phyloP scores from a whole-genome alignment of 148 eudicot genomes.

The Polygonum maritimum region DNA sequence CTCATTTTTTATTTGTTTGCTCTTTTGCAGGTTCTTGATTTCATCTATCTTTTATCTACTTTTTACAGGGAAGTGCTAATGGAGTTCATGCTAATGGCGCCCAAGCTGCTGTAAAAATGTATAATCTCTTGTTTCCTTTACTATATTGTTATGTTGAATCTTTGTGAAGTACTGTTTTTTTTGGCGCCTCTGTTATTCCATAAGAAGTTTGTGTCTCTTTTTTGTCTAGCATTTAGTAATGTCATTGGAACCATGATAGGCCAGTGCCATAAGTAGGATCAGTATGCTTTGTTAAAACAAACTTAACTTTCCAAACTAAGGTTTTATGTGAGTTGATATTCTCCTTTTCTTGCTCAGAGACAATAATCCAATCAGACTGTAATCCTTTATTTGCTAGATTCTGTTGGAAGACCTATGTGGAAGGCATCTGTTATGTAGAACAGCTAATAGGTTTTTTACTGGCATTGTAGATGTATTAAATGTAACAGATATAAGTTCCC shows the following conservation, averaged over 20 bases:
- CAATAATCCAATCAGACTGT: neutral
- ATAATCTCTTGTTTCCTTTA: constrained; percentile 22
- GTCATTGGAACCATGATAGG: neutral
- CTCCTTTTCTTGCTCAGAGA: neutral
- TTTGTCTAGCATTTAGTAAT: neutral
- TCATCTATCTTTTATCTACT: constrained; percentile 13
- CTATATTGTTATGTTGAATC: neutral
- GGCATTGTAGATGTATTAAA: too few relatives aligned
- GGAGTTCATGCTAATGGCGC: constrained; percentile 42
- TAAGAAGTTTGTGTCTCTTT: neutral
- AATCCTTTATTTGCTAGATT: neutral
- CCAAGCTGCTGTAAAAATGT: constrained; percentile 38
- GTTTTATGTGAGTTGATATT: neutral
- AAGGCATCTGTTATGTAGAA: neutral
- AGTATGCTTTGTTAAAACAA: neutral
- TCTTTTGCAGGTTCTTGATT: neutral
- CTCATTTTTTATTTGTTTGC: neutral
- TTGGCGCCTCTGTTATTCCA: too few relatives aligned
- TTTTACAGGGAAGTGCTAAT: constrained; percentile 29
- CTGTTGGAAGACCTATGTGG: neutral
- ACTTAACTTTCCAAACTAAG: neutral
- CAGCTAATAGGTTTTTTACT: too few relatives aligned
- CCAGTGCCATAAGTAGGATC: neutral
- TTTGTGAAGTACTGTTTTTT: neutral
- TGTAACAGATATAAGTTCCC: too few relatives aligned